Base-by-base conservation (phyloP, 805 yeast species). In the Metschnikowia vanudenii region DNA sequence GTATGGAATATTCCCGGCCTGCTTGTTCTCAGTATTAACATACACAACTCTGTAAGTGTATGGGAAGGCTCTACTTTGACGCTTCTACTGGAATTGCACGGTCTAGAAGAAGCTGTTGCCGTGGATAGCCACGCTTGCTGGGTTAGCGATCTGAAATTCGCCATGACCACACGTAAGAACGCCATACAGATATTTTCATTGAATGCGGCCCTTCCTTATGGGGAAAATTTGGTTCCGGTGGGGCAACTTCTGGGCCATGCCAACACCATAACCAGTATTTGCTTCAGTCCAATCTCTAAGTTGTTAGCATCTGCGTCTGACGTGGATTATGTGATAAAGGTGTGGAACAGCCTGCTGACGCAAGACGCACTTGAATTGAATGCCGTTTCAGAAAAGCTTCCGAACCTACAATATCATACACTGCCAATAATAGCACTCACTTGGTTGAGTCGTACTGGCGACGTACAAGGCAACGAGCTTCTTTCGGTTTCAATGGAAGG, bases 281-380 rank as follows among this genome's bases (percentile, higher is more conserved):
- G 68, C 26, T 88, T 84, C 60, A 81, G 84, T 56, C 50, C 59
- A 4, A 61, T 63, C 2, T 68, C 74, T 13, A 80, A 79, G 53
- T 62, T 84, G 26, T 68, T 91, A 34, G 81, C 89, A 3, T 81
- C 91, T 2, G 82, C 88, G 8, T 82, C 95, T 1, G 96, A 88
- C 59, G 55, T 43, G 19, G 97, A 91, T 61, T 76, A 79, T 46
- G 70, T 78, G 0, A 74, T 90, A 8, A 78, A 88, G 54, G 70
- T 89, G 17, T 91, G 96, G 96, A 79, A 75, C 57, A 85, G 89
- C 31, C 75, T 76, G 22, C 77, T 81, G 28, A 66, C 78, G 19
- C 79, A 78, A 49, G 75, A 80, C 24, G 65, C 75, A 30, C 75
- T 65, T 28, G 71, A 68, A 43, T 49, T 68, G 30, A 65, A 62